phyloP scores from a whole-genome alignment of 2,329 filamentous ascomycete species.

The Penicillium sp. region DNA sequence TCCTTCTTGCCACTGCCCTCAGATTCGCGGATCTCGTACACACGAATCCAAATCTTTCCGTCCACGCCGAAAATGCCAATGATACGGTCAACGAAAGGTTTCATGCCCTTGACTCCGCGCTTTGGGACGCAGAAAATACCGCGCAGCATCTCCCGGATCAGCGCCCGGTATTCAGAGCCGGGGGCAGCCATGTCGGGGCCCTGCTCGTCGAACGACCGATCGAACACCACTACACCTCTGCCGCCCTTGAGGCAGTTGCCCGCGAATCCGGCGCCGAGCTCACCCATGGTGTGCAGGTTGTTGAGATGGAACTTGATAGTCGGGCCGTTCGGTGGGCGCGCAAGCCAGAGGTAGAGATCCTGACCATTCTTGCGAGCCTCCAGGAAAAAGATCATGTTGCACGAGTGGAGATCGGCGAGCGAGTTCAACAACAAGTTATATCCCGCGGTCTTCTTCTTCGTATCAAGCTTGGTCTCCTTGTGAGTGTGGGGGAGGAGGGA shows the following conservation, averaged over 20 bases:
- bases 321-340: constrained; percentile 82
- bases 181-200: constrained; percentile 67
- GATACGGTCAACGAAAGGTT: constrained; percentile 94
- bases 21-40: constrained; percentile 88
- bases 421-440: constrained; percentile 77
- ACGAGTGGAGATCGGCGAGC: constrained; percentile 75
- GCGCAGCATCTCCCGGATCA: constrained; percentile 80
- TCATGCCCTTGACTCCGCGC: constrained; percentile 74
- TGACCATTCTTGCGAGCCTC: constrained; percentile 85
- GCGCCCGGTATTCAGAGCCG: constrained; percentile 44
- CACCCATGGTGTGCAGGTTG: constrained; percentile 90
- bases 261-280: constrained; percentile 77
- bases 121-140: constrained; percentile 92
- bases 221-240: constrained; percentile 86
- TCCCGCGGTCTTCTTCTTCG: constrained; percentile 67
- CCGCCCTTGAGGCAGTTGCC: constrained; percentile 96
- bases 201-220: constrained; percentile 76
- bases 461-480: constrained; percentile 96
- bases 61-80: constrained; percentile 89
- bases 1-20: constrained; percentile 58
- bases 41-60: constrained; percentile 92
- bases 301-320: constrained; percentile 57
- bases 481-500: constrained; percentile 85
- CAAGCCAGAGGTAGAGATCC: constrained; percentile 91
- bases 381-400: constrained; percentile 93